Conservation (phyloP, 257 asterid genomes). For the Petunia secreta region DNA sequence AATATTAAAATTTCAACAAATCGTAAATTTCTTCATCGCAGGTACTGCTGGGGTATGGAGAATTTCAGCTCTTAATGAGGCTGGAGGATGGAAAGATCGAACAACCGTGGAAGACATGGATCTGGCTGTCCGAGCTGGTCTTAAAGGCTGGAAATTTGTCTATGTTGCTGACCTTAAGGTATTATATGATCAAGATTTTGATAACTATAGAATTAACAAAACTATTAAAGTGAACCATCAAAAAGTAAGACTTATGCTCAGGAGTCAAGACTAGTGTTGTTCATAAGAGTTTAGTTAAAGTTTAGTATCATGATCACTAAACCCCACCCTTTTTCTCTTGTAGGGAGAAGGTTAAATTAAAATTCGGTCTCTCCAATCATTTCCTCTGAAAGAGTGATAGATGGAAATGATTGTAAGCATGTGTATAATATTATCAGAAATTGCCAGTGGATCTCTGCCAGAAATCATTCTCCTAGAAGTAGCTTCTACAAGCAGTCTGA, state of each 20-base stretch:
- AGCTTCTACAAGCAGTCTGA: constrained; percentile 17
- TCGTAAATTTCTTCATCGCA: no score
- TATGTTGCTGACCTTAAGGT: constrained; percentile 52
- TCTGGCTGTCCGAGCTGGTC: constrained; percentile 66
- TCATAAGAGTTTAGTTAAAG: neutral
- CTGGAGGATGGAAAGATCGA: constrained; percentile 74
- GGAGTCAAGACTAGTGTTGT: neutral
- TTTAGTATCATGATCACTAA: neutral
- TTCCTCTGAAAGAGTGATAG: neutral
- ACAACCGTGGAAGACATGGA: constrained; percentile 78
- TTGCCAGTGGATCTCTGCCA: neutral
- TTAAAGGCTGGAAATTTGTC: constrained; percentile 67
- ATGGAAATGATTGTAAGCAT: neutral
- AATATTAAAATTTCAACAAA: no score
- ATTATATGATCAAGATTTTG: neutral
- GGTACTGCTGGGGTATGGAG: constrained; percentile 80
- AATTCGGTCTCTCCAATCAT: neutral
- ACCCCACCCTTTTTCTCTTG: neutral
- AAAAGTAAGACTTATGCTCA: neutral
- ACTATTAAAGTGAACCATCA: neutral
- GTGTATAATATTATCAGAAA: neutral
- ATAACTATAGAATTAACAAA: neutral
- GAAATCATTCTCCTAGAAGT: neutral
- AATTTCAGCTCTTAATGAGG: constrained; percentile 55
- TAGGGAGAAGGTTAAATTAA: neutral